Percentiles rank a stretch among this genome's conserved stretches.
These are phyloP conservation scores for Eimeria sp. DNA, from an alignment of 169 alveolate species.

Conservation along the genomic window DNA sequence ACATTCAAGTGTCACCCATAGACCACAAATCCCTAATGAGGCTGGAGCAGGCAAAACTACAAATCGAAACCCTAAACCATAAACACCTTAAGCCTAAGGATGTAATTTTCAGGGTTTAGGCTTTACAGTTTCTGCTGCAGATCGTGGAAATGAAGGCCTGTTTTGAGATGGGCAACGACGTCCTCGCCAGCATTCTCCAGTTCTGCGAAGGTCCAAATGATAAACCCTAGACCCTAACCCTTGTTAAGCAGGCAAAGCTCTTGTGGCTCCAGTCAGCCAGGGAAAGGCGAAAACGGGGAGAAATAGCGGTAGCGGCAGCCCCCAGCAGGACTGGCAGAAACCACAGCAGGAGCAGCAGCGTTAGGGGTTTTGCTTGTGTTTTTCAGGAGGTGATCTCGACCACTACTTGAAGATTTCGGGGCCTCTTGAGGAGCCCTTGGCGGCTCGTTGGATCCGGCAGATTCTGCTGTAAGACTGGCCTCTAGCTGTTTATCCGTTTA, in stretches of 20 bases:
- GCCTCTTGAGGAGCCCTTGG: conserved; percentile 92
- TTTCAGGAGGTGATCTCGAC: conserved; percentile 92
- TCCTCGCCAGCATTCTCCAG: conserved; percentile 92
- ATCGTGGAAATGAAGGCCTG: conserved; percentile 95
- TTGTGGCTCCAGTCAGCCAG: too few species aligned
- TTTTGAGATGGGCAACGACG: conserved; percentile 92
- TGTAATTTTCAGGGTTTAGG: background rate
- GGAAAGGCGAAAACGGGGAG: too few species aligned
- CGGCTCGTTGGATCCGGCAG: conserved; percentile 93
- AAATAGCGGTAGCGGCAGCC: background rate
- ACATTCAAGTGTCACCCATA: too few species aligned
- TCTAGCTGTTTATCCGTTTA: too few species aligned
- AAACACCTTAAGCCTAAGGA: too few species aligned
- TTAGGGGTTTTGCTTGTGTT: background rate
- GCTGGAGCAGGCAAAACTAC: too few species aligned
- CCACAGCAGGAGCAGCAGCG: background rate
- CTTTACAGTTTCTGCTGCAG: conserved; percentile 70
- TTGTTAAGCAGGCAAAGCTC: too few species aligned
- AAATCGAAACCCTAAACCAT: too few species aligned
- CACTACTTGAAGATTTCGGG: conserved; percentile 93
- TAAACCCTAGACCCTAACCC: background rate
- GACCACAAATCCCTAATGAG: too few species aligned
- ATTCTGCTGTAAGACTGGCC: conserved; percentile 87
- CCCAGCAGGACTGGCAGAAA: background rate
- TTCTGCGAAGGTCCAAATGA: conserved; percentile 88